phyloP scores from a whole-genome alignment of 805 yeast species.

The Lipomyces mesembrius region DNA sequence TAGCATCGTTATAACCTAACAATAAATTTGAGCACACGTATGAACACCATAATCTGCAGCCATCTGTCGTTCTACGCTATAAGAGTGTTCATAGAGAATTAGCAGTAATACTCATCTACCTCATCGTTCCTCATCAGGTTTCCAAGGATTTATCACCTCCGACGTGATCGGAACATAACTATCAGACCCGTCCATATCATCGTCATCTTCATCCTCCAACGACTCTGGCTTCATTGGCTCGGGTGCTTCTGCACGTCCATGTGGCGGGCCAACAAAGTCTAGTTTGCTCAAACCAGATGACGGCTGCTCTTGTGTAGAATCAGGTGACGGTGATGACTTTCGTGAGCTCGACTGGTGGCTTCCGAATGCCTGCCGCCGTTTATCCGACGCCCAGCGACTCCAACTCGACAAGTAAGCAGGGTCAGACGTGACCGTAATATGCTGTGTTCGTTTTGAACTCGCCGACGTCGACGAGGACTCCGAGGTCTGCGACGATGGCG shows the following conservation, averaged over 20 bases:
- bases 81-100: neutral
- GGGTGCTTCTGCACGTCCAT: neutral
- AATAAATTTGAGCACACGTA: neutral
- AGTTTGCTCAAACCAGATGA: neutral
- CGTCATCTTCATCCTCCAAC: conserved; percentile 33
- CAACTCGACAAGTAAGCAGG: conserved; percentile 25
- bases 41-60: neutral
- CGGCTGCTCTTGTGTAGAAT: neutral
- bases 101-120: neutral
- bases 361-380: conserved; percentile 29
- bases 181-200: conserved; percentile 13
- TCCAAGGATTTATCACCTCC: conserved; percentile 30
- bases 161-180: conserved; percentile 15
- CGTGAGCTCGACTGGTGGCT: conserved; percentile 3
- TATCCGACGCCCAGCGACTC: conserved; percentile 36
- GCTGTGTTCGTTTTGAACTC: conserved; percentile 18
- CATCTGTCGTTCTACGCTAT: neutral
- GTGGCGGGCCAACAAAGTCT: neutral
- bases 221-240: conserved; percentile 10
- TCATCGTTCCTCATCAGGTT: conserved; percentile 6
- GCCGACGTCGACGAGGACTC: neutral
- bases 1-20: neutral
- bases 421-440: conserved; percentile 19
- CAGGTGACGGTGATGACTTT: conserved; percentile 5
- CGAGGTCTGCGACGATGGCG: conserved; percentile 15